These are phyloP conservation scores for Sphaerulina vaccinii DNA, from an alignment of 2,329 filamentous ascomycete genomes.

Conservation along the genomic window DNA sequence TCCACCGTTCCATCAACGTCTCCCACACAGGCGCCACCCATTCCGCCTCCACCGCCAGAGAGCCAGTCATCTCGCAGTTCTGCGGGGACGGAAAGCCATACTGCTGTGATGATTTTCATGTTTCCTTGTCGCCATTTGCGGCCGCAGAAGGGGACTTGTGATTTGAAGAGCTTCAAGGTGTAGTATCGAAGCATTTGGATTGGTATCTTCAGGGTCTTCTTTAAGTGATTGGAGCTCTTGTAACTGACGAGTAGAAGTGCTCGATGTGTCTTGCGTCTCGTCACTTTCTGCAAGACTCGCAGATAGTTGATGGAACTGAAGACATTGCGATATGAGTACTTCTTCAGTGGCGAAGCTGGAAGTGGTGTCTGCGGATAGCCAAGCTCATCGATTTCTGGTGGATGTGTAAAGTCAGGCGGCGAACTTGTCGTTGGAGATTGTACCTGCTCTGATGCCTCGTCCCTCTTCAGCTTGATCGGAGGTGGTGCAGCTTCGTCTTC, in stretches of 20 bases:
- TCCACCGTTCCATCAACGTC: constrained; percentile 94
- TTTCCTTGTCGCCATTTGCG: constrained; percentile 97
- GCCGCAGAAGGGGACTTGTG: constrained; percentile 95
- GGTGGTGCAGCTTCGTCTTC: constrained; percentile 75
- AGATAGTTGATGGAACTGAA: constrained; percentile 94
- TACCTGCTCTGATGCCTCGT: constrained; percentile 37
- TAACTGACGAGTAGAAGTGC: constrained; percentile 93
- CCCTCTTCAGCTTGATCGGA: constrained; percentile 62
- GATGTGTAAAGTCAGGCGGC: constrained; percentile 36
- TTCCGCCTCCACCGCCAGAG: constrained; percentile 61
- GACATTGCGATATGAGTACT: constrained; percentile 91
- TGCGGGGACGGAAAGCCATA: constrained; percentile 89
- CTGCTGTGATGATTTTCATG: constrained; percentile 97
- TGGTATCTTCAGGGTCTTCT: constrained; percentile 86
- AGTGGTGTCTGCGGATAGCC: constrained; percentile 73
- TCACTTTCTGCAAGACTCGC: constrained; percentile 95
- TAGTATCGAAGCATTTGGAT: constrained; percentile 86
- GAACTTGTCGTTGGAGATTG: constrained; percentile 38
- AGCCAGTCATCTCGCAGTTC: constrained; percentile 96
- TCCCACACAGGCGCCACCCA: constrained; percentile 38
- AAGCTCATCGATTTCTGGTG: constrained; percentile 75
- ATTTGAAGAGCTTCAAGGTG: constrained; percentile 97
- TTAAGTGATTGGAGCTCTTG: constrained; percentile 88
- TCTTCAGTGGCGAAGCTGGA: constrained; percentile 75
- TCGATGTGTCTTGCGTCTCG: constrained; percentile 90